Base-by-base conservation (phyloP, 2,329 filamentous ascomycete species). In the Endocalyx cinctus region DNA sequence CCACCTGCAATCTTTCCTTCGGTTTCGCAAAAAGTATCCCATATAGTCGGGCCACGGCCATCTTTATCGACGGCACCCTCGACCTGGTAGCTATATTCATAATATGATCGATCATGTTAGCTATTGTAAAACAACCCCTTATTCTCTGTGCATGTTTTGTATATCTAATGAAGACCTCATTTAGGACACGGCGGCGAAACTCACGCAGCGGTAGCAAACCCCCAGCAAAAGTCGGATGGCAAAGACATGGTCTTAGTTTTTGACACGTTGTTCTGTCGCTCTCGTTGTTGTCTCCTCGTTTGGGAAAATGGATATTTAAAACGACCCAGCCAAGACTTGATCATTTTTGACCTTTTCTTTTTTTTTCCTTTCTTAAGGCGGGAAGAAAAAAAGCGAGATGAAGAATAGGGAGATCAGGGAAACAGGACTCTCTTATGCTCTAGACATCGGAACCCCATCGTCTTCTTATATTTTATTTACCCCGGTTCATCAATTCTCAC, bases 21-120 rank as follows among this genome's bases (percentile, higher is more conserved):
- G 34, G 78, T 82, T 42, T 75, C 75, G 63, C 84, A 89, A 66
- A 94, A 94, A n/a, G 76, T 82, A 63, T 94, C 87, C 87, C 87
- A 94, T 59, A 94, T 92, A 41, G 83, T 87, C 34, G 85, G 80
- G 15, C 77, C 83, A 44, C 87, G 84, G 45, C 87, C 87, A 55
- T 90, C 87, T 54, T 82, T 75, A 29, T 82, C 68, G 25, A 73
- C 69, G 29, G 79, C 79, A 37, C 87, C 87, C 67, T 94, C 87
- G 48, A 94, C 84, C 59, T 94, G 87, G 67, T 92, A 94, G 56
- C 87, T 92, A 54, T 5, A 41, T 25, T 35, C 34, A 34, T 46
- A 51, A 33, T 46, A 38, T 40, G 18, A 27, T 14, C 29, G 19
- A n/a, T n/a, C 18, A 34, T 14, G 37, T 50, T 31, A 51, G 43